These are phyloP conservation scores for Entonaema liquescens DNA, from an alignment of 495 filamentous ascomycete genomes.

Conservation along the genomic window DNA sequence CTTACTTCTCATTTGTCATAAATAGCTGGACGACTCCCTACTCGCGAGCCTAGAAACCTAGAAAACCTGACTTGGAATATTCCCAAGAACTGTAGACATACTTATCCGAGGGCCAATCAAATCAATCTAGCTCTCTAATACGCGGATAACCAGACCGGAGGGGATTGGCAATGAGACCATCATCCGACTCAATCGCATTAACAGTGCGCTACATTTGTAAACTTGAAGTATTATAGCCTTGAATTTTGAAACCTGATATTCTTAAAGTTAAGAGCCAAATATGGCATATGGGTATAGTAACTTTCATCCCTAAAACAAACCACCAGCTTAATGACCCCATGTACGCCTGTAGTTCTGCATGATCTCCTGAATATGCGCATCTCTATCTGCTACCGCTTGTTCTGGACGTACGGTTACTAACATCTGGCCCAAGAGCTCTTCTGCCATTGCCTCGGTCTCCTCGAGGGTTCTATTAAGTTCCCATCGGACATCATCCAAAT, in stretches of 20 bases:
- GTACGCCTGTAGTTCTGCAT: conserved; percentile 38
- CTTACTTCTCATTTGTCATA: conserved; percentile 23
- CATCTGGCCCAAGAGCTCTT: conserved; percentile 40
- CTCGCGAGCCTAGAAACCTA: not conserved
- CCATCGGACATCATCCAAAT: conserved; percentile 31
- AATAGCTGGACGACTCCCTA: not conserved
- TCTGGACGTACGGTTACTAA: conserved; percentile 32
- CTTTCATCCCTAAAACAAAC: not conserved
- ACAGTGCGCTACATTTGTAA: not conserved
- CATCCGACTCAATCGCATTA: conserved; percentile 7
- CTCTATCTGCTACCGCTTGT: conserved; percentile 22
- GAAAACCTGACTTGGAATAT: conserved; percentile 2
- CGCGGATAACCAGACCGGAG: not conserved
- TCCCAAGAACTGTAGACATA: not conserved
- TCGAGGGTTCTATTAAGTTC: conserved; percentile 34
- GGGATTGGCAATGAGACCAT: not conserved
- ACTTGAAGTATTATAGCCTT: not conserved
- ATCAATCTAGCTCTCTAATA: conserved; percentile 2
- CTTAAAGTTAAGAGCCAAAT: conserved; percentile 4
- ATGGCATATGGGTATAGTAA: conserved; percentile 15
- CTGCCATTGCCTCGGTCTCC: conserved; percentile 39
- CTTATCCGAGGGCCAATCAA: conserved; percentile 15
- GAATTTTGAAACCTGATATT: not conserved
- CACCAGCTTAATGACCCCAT: not conserved
- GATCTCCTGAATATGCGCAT: conserved; percentile 31